A percentile compares a stretch with the other conserved stretches of the same genome.
Conservation (phyloP, 106 monocot species). For the Posidonia australis region DNA sequence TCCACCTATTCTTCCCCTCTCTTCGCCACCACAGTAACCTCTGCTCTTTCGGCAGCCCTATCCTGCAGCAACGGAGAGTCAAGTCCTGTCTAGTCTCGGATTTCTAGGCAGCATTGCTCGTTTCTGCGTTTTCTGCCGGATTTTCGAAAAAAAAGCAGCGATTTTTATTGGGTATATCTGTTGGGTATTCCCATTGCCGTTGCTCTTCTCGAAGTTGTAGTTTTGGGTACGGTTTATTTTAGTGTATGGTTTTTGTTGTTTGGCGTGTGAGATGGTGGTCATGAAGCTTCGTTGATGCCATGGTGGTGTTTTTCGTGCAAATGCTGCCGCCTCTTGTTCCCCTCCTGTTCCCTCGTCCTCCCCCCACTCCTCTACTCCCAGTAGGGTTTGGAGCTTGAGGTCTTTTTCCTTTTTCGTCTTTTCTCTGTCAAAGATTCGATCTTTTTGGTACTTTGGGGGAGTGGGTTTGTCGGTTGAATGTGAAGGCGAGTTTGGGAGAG, state of each 20-base stretch:
- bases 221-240: neutral
- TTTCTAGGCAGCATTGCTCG: neutral
- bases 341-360: neutral
- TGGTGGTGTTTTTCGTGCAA: neutral
- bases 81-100: neutral
- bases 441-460: neutral
- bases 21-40: neutral
- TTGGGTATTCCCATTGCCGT: neutral
- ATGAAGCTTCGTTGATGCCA: neutral
- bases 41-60: neutral
- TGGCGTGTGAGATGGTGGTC: neutral
- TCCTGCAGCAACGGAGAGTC: neutral
- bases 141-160: neutral
- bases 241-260: neutral
- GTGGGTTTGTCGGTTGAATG: neutral
- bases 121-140: neutral
- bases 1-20: neutral
- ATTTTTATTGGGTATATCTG: neutral
- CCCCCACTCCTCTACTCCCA: neutral
- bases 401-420: neutral
- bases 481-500: neutral
- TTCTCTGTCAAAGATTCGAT: neutral
- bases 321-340: neutral
- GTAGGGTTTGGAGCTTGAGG: neutral
- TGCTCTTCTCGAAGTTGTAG: neutral